Evolutionary conservation across 2,329 filamentous ascomycete genomes (phyloP), one percentile per base, ranked within the genome.

Genomic region (Mycosphaerella sp.): DNA sequence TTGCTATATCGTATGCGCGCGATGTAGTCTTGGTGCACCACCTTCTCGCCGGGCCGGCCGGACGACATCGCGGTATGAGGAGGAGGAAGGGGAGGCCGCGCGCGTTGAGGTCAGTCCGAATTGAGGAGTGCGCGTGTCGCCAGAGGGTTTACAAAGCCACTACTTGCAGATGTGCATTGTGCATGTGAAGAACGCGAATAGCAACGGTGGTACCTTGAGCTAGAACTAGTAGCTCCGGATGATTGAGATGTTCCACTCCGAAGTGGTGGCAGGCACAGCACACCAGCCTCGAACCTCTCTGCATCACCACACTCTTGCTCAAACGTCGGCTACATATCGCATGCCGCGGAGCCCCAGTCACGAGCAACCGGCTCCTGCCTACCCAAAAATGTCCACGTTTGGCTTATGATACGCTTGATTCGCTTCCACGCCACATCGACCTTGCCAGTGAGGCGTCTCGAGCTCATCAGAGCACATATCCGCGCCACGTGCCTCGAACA

Each of bases 1-100:
- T 98, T 98, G 65, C 89, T 89, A 71, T 94, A 98, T 71, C 93
- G 83, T 66, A 96, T 88, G 64, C 90, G 86, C 58, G 90, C 91
- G 68, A 98, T 95, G 73, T 96, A 97, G 72, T 98, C 93, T 73
- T 98, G 93, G 68, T 95, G 89, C 63, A 81, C 82, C 54, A 64
- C 62, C 41, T 66, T 64, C 50, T 63, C 60, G 32, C 60, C 59
- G 9, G 62, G 61, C 50, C 61, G 58, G 18, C 52, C 50, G 32
- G 64, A 64, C 41, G 60, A 58, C 60, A 64, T 64, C 49, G 9
- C 47, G 42, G 17, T 34, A 6, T 17, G 16, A 7, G n/a, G n/a
- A 25, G 6, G 36, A 30, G 25, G 44, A 8, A 6, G 34, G 9
- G 6, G 41, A 18, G 25, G 2, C 12, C 41, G 25, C n/a, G 41